These are phyloP conservation scores for Cylindrotheca fusiformis DNA, from an alignment of 108 stramenopile species.

Conservation along the genomic window DNA sequence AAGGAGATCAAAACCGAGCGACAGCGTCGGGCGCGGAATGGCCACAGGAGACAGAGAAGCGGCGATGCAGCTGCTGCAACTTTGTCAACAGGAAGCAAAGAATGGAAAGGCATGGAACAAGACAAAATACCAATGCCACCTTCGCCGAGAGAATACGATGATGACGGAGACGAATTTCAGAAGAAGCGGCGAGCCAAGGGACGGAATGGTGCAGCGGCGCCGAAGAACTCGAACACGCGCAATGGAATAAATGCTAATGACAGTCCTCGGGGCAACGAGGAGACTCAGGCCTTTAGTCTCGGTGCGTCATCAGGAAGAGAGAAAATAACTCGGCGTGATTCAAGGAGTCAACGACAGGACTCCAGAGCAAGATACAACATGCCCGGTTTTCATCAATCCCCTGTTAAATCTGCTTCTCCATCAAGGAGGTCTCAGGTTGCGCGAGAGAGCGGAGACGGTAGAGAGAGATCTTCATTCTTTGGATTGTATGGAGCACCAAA, in stretches of 20 bases:
- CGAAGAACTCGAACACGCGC: neutral
- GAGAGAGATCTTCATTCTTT: no score
- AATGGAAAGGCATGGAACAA: constrained; percentile 62
- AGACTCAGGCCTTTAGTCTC: no score
- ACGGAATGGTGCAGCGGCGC: constrained; percentile 8
- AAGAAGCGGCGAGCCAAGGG: neutral
- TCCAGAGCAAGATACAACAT: no score
- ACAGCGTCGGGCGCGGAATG: neutral
- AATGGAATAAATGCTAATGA: neutral
- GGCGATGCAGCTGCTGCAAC: constrained; percentile 61
- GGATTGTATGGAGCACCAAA: no score
- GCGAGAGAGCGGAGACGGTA: no score
- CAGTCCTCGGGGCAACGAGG: constrained; percentile 3
- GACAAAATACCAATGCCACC: constrained; percentile 46
- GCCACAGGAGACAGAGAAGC: constrained; percentile 44
- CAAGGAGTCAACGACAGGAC: no score
- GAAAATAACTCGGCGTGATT: no score
- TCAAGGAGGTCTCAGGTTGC: no score
- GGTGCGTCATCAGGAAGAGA: no score
- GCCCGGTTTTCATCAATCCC: no score
- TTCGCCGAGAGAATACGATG: constrained; percentile 24
- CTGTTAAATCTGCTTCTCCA: no score
- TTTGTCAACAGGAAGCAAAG: constrained; percentile 37
- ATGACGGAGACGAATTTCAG: neutral
- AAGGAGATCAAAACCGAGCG: constrained; percentile 7